Evolutionary conservation across 139 green algal genomes (phyloP).

Genomic region (Diplosphaera chodatii): DNA sequence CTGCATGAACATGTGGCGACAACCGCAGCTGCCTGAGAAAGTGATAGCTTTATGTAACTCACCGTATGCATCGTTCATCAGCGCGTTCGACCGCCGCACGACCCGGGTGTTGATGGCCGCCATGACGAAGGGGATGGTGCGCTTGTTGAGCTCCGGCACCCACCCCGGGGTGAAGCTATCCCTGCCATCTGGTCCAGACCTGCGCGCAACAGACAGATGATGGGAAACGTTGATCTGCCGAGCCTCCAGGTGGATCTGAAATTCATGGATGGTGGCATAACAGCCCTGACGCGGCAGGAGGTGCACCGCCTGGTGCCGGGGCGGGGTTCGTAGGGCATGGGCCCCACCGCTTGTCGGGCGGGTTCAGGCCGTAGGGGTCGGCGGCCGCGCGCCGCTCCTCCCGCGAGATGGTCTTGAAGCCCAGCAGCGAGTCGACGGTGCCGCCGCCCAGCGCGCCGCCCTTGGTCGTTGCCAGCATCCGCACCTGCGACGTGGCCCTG

Average conservation of each 20-base stretch:
- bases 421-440: constrained; percentile 45
- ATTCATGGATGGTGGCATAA: too few species aligned
- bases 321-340: too few species aligned
- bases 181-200: background rate
- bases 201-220: too few species aligned
- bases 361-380: constrained; percentile 30
- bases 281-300: too few species aligned
- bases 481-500: constrained; percentile 31
- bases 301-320: too few species aligned
- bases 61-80: constrained; percentile 38
- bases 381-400: constrained; percentile 6
- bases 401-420: constrained; percentile 4
- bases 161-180: constrained; percentile 12
- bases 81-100: constrained; percentile 52
- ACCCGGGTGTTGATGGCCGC: constrained; percentile 56
- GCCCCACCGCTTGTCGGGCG: constrained; percentile 7
- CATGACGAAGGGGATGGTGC: constrained; percentile 56
- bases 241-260: too few species aligned
- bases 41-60: too few species aligned
- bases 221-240: too few species aligned
- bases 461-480: constrained; percentile 19
- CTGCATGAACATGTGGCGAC: too few species aligned
- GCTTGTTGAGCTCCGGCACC: constrained; percentile 18
- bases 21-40: too few species aligned
- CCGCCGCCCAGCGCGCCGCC: constrained; percentile 53